Evolutionary conservation across 1,284 basidiomycete species (phyloP).

Genomic region (Grifola frondosa): DNA sequence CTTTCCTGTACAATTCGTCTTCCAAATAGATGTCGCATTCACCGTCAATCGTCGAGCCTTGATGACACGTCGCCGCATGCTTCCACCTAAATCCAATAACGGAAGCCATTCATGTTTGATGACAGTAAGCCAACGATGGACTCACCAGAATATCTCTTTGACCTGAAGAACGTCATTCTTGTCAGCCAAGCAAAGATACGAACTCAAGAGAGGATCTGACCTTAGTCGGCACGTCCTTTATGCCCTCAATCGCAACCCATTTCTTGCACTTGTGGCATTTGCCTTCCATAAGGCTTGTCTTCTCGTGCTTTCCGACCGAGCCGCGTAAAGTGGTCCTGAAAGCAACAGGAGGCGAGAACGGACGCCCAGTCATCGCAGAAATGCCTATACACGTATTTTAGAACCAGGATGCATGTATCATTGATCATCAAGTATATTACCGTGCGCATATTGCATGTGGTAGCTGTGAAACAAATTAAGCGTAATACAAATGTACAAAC

Average conservation of each 20-base stretch:
- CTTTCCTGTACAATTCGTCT: constrained; percentile 33
- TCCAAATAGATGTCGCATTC: constrained; percentile 53
- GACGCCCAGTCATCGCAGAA: constrained; percentile 56
- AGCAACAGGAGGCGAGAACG: constrained; percentile 72
- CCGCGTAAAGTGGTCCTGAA: constrained; percentile 52
- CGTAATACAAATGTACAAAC: background rate
- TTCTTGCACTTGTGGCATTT: constrained; percentile 73
- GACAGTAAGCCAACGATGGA: constrained; percentile 5
- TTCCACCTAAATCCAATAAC: constrained; percentile 62
- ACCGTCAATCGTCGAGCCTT: constrained; percentile 50
- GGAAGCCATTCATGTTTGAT: background rate
- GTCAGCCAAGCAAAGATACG: background rate
- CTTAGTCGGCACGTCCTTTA: constrained; percentile 70
- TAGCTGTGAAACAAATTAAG: constrained; percentile 44
- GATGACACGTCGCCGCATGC: constrained; percentile 72
- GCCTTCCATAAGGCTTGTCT: constrained; percentile 59
- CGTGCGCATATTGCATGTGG: constrained; percentile 78
- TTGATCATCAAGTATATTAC: constrained; percentile 35
- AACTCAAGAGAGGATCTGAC: constrained; percentile 32
- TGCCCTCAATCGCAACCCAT: constrained; percentile 70
- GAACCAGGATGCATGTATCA: background rate
- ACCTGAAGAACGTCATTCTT: constrained; percentile 41
- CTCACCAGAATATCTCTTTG: constrained; percentile 71
- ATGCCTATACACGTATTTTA: constrained; percentile 45
- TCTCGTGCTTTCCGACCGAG: constrained; percentile 57